Conservation (phyloP, 129 eudicot genomes). For the Helichrysum umbraculigerum region DNA sequence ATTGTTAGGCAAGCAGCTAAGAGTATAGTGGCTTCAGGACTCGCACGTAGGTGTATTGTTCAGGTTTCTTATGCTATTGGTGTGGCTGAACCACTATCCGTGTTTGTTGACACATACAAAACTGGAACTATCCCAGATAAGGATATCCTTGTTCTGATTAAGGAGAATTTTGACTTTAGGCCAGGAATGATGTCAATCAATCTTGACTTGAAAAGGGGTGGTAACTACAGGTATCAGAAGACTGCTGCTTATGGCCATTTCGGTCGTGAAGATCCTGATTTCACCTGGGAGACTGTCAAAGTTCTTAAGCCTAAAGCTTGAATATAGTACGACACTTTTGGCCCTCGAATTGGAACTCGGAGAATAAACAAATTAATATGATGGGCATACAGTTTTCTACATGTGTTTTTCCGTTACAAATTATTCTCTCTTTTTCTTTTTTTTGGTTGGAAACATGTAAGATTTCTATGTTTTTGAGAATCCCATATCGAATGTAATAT, state of each 20-base stretch:
- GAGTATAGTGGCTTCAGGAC: slow-evolving; percentile 76
- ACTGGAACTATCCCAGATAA: slow-evolving; percentile 69
- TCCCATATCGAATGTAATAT: slow-evolving; percentile 10
- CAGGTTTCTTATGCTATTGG: slow-evolving; percentile 85
- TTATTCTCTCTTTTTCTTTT: slow-evolving; percentile 2
- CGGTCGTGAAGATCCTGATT: slow-evolving; percentile 76
- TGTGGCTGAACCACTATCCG: slow-evolving; percentile 73
- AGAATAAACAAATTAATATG: slow-evolving; percentile 36
- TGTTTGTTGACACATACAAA: slow-evolving; percentile 65
- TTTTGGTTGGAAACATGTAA: slow-evolving; percentile 13
- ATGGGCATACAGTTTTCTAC: slow-evolving; percentile 14
- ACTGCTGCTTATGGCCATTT: slow-evolving; percentile 81
- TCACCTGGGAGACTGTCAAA: slow-evolving; percentile 84
- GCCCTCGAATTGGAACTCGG: slow-evolving; percentile 7
- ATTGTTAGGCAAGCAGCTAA: slow-evolving; percentile 78
- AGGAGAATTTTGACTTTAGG: slow-evolving; percentile 80
- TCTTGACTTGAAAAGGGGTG: slow-evolving; percentile 71
- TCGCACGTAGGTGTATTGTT: slow-evolving; percentile 71
- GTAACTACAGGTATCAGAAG: slow-evolving; percentile 74
- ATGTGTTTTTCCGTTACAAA: slow-evolving; percentile 20
- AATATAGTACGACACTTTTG: slow-evolving; percentile 10
- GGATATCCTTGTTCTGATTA: slow-evolving; percentile 59
- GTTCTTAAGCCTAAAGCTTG: slow-evolving; percentile 61
- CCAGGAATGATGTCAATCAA: slow-evolving; percentile 76
- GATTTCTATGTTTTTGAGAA: slow-evolving; percentile 10